phyloP scores from a whole-genome alignment of 768 basidiomycete genomes.

The Amanita polypyramis region DNA sequence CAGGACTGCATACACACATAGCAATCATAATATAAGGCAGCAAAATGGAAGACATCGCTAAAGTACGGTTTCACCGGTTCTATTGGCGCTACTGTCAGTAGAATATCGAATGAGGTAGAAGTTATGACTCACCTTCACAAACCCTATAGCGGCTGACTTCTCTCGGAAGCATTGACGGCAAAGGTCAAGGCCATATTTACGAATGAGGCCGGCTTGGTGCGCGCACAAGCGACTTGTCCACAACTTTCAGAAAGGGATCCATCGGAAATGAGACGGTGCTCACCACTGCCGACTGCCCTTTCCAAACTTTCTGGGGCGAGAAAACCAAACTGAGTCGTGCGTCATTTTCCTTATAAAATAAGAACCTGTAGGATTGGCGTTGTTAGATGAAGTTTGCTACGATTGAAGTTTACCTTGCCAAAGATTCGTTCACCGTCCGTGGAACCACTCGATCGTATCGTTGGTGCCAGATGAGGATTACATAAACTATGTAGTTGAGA shows the following conservation, averaged over 20 bases:
- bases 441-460: background rate
- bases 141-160: constrained; percentile 88
- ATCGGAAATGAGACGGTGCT: constrained; percentile 18
- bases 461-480: constrained; percentile 1
- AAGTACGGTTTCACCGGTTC: constrained; percentile 32
- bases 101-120: background rate
- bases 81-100: constrained; percentile 10
- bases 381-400: background rate
- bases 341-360: constrained; percentile 57
- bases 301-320: constrained; percentile 89
- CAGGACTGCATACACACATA: background rate
- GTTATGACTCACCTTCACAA: constrained; percentile 67
- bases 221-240: constrained; percentile 76
- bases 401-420: background rate
- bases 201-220: constrained; percentile 95
- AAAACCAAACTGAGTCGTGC: constrained; percentile 98
- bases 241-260: background rate
- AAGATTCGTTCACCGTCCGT: background rate
- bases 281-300: constrained; percentile 95
- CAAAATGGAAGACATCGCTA: background rate
- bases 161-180: constrained; percentile 99
- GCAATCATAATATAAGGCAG: background rate
- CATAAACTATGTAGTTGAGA: constrained; percentile 10
- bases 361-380: background rate
- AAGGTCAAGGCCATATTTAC: constrained; percentile 94